Evolutionary conservation across 441 rosid species (phyloP).

Genomic region (Eutrema salsugineum): DNA sequence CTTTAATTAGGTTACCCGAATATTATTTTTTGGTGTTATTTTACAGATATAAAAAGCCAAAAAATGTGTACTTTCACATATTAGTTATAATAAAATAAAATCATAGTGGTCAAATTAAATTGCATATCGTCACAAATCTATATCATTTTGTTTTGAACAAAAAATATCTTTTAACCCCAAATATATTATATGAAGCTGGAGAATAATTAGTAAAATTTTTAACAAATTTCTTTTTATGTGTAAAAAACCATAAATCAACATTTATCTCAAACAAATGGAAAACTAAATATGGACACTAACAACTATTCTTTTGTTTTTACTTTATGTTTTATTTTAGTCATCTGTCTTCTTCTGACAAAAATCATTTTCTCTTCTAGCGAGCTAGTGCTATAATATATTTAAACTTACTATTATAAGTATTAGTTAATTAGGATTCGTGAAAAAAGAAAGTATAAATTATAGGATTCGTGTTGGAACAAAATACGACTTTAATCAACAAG

Average conservation of each 20-base stretch:
- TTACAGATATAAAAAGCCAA: neutral
- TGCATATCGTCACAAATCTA: neutral
- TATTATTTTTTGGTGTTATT: neutral
- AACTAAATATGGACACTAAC: neutral
- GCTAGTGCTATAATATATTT: neutral
- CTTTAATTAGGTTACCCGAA: neutral
- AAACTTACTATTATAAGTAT: neutral
- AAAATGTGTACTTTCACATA: neutral
- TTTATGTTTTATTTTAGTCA: neutral
- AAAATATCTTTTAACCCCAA: too few relatives aligned
- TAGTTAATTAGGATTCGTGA: neutral
- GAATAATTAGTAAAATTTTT: too few relatives aligned
- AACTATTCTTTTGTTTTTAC: neutral
- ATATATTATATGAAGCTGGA: too few relatives aligned
- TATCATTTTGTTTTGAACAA: too few relatives aligned
- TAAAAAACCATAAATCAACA: neutral
- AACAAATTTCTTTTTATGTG: too few relatives aligned
- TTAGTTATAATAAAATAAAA: neutral
- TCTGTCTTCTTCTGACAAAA: neutral
- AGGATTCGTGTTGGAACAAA: neutral
- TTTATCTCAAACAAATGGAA: neutral
- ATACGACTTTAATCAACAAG: neutral
- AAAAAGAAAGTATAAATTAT: neutral
- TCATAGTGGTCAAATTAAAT: neutral
- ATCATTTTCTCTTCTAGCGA: too few relatives aligned